These are phyloP conservation scores for Trichosporon inkin DNA, from an alignment of 1,284 basidiomycete species.

Conservation along the genomic window DNA sequence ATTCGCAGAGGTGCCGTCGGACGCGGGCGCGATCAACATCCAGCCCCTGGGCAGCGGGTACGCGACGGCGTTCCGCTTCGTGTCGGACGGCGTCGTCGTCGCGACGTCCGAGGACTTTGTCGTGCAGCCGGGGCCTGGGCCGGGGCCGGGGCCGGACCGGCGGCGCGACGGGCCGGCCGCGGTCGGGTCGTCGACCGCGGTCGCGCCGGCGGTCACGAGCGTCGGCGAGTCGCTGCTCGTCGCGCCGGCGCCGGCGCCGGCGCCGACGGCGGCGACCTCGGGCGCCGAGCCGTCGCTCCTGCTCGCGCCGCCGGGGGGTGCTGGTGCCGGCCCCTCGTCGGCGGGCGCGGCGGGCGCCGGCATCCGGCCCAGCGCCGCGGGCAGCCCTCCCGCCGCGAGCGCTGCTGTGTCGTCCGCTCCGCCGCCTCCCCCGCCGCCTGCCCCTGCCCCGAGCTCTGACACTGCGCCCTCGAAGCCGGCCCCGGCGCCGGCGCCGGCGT, in stretches of 20 bases:
- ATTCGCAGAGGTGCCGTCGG: not conserved
- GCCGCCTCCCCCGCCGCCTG: not conserved
- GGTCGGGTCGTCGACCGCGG: not conserved
- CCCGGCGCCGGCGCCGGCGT: not conserved
- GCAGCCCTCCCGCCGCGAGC: no score
- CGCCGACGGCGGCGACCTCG: no score
- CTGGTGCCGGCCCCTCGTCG: no score
- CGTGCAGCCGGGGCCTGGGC: not conserved
- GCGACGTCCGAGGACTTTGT: not conserved
- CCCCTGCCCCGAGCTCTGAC: not conserved
- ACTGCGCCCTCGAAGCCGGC: not conserved
- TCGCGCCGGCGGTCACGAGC: not conserved
- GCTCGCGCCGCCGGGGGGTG: no score
- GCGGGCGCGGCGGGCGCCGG: no score
- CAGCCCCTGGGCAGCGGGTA: slow-evolving; percentile 6
- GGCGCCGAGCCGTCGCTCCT: no score
- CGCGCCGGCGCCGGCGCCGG: not conserved
- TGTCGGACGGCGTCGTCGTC: not conserved
- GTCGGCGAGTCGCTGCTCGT: not conserved
- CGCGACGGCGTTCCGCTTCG: slow-evolving; percentile 2
- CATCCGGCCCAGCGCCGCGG: no score
- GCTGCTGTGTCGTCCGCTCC: not conserved
- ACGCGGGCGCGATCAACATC: not conserved
- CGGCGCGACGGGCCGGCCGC: not conserved
- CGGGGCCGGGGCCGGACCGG: not conserved